These are phyloP conservation scores for Yamadazyma scolyti DNA, from an alignment of 805 yeast species.

Conservation along the genomic window DNA sequence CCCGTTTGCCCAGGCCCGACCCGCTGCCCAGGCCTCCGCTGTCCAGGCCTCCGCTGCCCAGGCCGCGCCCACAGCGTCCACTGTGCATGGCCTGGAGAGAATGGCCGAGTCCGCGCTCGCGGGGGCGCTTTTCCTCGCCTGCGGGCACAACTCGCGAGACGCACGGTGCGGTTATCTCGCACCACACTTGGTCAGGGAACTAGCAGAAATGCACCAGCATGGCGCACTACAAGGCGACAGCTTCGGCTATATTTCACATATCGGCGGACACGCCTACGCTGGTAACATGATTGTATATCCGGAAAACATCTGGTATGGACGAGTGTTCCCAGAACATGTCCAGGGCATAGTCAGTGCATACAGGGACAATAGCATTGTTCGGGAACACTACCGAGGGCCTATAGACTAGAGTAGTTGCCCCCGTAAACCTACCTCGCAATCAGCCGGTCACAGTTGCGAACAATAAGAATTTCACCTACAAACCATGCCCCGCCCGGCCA, in stretches of 20 bases:
- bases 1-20: constrained; percentile 14
- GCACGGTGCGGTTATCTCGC: constrained; percentile 66
- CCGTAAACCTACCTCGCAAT: background rate
- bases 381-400: constrained; percentile 54
- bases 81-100: too few relatives aligned
- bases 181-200: constrained; percentile 52
- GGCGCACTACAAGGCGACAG: constrained; percentile 8
- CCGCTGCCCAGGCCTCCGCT: too few relatives aligned
- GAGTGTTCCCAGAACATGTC: constrained; percentile 63
- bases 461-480: too few relatives aligned
- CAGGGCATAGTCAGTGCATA: constrained; percentile 65
- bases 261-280: constrained; percentile 87
- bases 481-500: too few relatives aligned
- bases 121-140: constrained; percentile 45
- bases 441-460: constrained; percentile 1
- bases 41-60: too few relatives aligned
- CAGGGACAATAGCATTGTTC: constrained; percentile 44
- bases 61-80: too few relatives aligned
- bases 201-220: constrained; percentile 34
- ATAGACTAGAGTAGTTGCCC: background rate
- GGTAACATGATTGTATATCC: constrained; percentile 67
- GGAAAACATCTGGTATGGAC: constrained; percentile 68
- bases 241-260: constrained; percentile 64
- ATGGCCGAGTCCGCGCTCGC: constrained; percentile 6
- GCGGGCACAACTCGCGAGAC: constrained; percentile 67